Evolutionary conservation across 1,284 basidiomycete species (phyloP).

Genomic region (Meripilus lineatus): DNA sequence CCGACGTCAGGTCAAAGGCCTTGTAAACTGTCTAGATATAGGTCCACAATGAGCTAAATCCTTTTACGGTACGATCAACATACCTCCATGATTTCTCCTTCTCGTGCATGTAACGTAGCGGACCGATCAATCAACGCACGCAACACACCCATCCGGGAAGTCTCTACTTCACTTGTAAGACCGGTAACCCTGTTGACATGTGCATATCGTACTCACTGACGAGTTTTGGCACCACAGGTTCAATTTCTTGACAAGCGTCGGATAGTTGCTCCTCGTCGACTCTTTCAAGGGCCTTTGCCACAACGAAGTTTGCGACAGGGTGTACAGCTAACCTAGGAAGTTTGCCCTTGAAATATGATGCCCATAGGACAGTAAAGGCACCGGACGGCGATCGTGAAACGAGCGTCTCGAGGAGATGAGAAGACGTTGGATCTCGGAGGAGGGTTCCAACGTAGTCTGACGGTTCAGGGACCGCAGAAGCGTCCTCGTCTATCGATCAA

Average conservation of each 20-base stretch:
- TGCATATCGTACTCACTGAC: conserved; percentile 41
- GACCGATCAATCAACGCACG: conserved; percentile 70
- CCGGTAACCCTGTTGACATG: conserved; percentile 18
- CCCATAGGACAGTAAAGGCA: conserved; percentile 73
- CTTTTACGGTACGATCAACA: no score
- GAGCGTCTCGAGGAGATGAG: conserved; percentile 81
- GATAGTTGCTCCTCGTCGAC: conserved; percentile 50
- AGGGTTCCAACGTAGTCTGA: conserved; percentile 79
- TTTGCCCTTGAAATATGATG: conserved; percentile 70
- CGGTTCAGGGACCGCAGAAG: conserved; percentile 33
- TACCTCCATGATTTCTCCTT: conserved; percentile 45
- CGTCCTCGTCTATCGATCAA: conserved; percentile 30
- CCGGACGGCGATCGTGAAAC: conserved; percentile 54
- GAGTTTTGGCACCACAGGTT: conserved; percentile 44
- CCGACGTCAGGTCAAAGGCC: conserved; percentile 52
- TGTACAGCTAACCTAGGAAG: conserved; percentile 72
- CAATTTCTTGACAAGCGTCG: conserved; percentile 55
- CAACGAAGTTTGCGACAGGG: conserved; percentile 89
- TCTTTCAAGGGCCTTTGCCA: conserved; percentile 72
- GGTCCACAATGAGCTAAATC: no score
- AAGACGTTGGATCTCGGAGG: conserved; percentile 80
- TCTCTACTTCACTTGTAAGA: conserved; percentile 31
- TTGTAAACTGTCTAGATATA: conserved; percentile 47
- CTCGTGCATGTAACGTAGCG: conserved; percentile 38
- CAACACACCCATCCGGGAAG: conserved; percentile 60